Percentiles rank a stretch among this genome's conserved stretches.
These are phyloP conservation scores for Chaetomium sp. DNA, from an alignment of 2,329 filamentous ascomycete genomes.

Conservation along the genomic window DNA sequence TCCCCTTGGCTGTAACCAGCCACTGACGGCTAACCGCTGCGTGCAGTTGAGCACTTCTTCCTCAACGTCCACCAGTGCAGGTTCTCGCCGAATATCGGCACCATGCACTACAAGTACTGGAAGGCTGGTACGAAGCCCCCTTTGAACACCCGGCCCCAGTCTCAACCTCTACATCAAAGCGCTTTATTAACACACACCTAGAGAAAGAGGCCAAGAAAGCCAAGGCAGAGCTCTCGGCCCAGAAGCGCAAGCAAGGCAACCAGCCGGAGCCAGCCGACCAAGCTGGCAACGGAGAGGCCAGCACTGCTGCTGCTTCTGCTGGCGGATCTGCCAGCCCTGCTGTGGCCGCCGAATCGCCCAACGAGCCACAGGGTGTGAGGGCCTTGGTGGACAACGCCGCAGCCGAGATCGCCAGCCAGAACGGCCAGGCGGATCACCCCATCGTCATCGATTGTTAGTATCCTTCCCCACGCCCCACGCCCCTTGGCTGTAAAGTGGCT, in stretches of 20 bases:
- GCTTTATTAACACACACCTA: no score
- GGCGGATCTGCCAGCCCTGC: background rate
- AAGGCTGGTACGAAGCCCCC: slow-evolving; percentile 3
- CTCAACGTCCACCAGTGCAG: slow-evolving; percentile 24
- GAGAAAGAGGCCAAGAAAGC: background rate
- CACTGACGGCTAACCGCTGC: background rate
- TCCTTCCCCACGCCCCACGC: background rate
- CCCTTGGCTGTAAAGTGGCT: background rate
- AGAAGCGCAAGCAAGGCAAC: background rate
- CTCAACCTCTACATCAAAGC: no score
- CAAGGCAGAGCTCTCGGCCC: no score
- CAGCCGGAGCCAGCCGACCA: background rate
- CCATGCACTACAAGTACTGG: background rate
- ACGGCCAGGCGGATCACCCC: background rate
- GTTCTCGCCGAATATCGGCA: slow-evolving; percentile 21
- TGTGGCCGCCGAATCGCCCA: background rate
- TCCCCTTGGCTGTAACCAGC: background rate
- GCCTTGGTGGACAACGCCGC: no score
- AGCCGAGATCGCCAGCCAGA: background rate
- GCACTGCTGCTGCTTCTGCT: background rate
- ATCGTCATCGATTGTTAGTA: slow-evolving; percentile 10
- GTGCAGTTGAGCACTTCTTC: slow-evolving; percentile 30
- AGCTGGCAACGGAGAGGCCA: no score
- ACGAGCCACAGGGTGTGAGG: background rate
- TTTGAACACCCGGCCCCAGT: no score